Conservation (phyloP, 1,284 basidiomycete species). For the Amylostereum areolatum region DNA sequence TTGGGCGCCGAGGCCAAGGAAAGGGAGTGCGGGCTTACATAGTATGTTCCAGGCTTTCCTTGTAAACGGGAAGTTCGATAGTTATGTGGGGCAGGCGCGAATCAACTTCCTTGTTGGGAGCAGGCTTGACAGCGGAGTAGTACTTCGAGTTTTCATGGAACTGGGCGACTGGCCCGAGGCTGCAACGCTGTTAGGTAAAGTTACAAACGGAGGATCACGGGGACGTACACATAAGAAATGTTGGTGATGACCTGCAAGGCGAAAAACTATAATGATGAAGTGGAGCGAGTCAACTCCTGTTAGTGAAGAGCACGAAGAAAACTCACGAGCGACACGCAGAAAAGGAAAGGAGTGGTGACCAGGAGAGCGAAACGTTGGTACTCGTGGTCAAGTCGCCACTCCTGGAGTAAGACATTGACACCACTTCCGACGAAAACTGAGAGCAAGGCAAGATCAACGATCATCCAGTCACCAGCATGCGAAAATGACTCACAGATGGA, state of each 20-base stretch:
- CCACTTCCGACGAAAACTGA: constrained; percentile 62
- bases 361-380: constrained; percentile 61
- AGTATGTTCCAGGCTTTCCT: constrained; percentile 63
- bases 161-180: constrained; percentile 69
- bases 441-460: background rate
- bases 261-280: constrained; percentile 44
- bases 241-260: constrained; percentile 55
- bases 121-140: constrained; percentile 58
- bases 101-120: constrained; percentile 58
- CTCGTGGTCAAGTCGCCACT: constrained; percentile 62
- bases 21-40: constrained; percentile 41
- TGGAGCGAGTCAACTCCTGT: background rate
- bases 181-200: constrained; percentile 18
- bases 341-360: constrained; percentile 59
- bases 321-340: constrained; percentile 67
- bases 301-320: background rate
- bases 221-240: constrained; percentile 47
- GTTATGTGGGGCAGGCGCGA: constrained; percentile 64
- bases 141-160: constrained; percentile 70
- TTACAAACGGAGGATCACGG: constrained; percentile 8
- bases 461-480: background rate
- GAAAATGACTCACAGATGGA: constrained; percentile 42
- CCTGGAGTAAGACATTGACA: constrained; percentile 50
- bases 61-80: constrained; percentile 78
- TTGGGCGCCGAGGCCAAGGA: background rate